Evolutionary conservation across 1,139 yeast species (phyloP), one percentile per base, ranked within the genome.

Genomic region (Meyerozyma elateridarum): DNA sequence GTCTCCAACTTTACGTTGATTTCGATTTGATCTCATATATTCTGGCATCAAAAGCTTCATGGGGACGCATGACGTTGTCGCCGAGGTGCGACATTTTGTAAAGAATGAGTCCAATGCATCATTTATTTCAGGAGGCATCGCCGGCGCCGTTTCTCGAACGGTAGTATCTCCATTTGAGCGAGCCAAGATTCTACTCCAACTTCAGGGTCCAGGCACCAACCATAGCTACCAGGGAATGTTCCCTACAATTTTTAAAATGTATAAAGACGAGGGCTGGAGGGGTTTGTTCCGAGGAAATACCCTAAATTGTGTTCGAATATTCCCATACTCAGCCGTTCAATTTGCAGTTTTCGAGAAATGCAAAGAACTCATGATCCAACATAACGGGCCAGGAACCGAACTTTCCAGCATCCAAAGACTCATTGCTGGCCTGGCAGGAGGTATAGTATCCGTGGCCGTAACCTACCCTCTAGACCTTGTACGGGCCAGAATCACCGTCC

Each of bases 241-340:
- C 40, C 71, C 81, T 6, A 87, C 96, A 0, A 76, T 91, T 5
- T 54, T 61, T 39, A 79, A 81, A 45, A 85, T 91, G 75, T 89
- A 88, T 71, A 61, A 61, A 32, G 96, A 88, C 38, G 98, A 91
- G 64, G 96, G 97, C 7, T 72, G 85, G 71, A 67, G 76, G 37
- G 96, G 98, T 0, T 67, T 85, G 46, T 85, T 87, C 57, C 64
- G 97, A 32, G 98, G 98, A 1, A 91, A 91, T 56, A 84, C 89
- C 1, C 66, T 87, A 39, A 91, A 91, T 55, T 89, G 97, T 62
- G 59, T 91, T 3, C 66, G 98, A 35, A 85, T 91, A 20, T 76
- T 91, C 41, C 98, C 98, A 0, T 91, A 91, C 54, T 80, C 93
- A 41, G 97, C 98, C 1, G 95, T 89, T 8, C 98, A 91, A 59